These are phyloP conservation scores for Pisolithus albus DNA, from an alignment of 768 basidiomycete genomes.

Conservation along the genomic window DNA sequence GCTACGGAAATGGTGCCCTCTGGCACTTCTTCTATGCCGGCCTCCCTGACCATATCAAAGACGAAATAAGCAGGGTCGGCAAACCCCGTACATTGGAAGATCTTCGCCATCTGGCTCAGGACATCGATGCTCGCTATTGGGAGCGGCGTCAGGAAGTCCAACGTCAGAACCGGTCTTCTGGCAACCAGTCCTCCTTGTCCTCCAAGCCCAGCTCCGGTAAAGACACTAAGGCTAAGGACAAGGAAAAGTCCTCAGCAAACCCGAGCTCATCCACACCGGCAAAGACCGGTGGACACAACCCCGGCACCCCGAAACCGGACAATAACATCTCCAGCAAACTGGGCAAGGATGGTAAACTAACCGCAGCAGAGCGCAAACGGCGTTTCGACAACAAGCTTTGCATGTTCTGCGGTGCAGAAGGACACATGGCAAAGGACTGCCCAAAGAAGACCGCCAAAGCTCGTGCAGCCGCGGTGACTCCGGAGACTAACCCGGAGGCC, in stretches of 20 bases:
- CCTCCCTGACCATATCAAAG: constrained; percentile 3
- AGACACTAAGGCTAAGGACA: no score
- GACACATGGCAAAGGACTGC: neutral
- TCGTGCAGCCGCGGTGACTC: neutral
- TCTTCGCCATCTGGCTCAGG: neutral
- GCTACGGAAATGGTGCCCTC: constrained; percentile 1
- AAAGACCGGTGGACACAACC: no score
- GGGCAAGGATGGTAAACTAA: neutral
- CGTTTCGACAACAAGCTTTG: neutral
- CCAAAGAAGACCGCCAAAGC: neutral
- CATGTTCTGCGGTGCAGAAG: neutral
- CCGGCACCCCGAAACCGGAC: no score
- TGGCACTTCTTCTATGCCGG: no score
- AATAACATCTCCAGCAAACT: neutral
- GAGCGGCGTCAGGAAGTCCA: constrained; percentile 1
- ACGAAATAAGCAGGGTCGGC: constrained; percentile 7
- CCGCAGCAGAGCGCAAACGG: neutral
- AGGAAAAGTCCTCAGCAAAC: no score
- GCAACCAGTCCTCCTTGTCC: no score
- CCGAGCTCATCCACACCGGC: no score
- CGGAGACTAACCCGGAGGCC: neutral
- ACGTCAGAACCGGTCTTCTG: neutral
- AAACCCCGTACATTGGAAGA: neutral
- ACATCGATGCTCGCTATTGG: constrained; percentile 10
- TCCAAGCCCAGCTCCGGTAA: no score